phyloP scores from a whole-genome alignment of 768 basidiomycete genomes.

The Pulveroboletus sp. region DNA sequence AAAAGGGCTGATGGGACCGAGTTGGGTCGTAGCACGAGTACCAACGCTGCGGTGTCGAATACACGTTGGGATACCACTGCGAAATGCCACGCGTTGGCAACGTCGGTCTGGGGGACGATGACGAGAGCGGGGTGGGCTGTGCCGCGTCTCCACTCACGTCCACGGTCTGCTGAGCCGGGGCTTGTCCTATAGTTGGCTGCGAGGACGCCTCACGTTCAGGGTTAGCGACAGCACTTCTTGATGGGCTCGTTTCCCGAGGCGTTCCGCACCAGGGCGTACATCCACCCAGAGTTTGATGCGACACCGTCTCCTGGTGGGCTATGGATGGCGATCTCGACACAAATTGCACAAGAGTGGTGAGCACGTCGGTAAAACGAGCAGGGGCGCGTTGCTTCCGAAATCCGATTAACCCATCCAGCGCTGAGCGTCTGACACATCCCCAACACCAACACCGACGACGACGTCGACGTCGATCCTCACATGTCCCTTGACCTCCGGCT shows the following conservation, averaged over 20 bases:
- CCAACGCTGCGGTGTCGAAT: neutral
- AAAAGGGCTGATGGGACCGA: neutral
- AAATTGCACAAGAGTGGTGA: neutral
- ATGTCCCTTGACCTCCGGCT: slow-evolving; percentile 31
- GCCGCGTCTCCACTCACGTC: neutral
- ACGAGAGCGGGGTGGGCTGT: neutral
- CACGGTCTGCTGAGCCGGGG: neutral
- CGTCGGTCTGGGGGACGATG: neutral
- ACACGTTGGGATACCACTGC: neutral
- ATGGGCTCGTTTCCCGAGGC: neutral
- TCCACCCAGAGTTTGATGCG: neutral
- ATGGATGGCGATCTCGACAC: neutral
- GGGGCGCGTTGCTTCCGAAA: slow-evolving; percentile 14
- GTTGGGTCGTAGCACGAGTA: slow-evolving; percentile 1
- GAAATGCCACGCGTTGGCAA: neutral
- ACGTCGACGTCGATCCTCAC: slow-evolving; percentile 3
- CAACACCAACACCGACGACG: slow-evolving; percentile 10
- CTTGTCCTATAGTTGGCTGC: neutral
- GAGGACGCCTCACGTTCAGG: neutral
- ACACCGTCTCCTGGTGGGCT: neutral
- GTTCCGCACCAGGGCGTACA: no score
- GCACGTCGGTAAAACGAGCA: neutral
- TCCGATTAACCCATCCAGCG: slow-evolving; percentile 12
- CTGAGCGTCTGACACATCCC: neutral
- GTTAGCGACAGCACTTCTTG: neutral